These are phyloP conservation scores for Solanum aculeatissimum DNA, from an alignment of 305 asterid species.

Conservation along the genomic window DNA sequence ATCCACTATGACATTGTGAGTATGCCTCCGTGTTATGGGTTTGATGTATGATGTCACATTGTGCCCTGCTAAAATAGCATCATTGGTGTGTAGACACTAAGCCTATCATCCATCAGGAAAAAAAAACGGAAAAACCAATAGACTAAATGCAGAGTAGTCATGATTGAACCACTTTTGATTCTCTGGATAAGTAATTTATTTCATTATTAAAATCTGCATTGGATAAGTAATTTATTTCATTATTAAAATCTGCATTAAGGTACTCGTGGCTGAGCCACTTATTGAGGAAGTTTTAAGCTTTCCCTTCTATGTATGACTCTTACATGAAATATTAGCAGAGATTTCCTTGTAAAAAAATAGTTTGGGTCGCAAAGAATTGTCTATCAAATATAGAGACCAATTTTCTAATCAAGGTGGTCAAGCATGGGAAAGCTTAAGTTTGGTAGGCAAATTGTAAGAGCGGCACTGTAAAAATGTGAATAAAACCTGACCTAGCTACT, in stretches of 20 bases:
- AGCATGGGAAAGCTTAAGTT: background rate
- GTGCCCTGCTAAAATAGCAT: background rate
- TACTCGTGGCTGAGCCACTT: background rate
- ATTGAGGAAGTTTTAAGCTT: background rate
- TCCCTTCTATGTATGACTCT: background rate
- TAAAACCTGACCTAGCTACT: background rate
- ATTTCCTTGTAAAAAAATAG: background rate
- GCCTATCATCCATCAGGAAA: background rate
- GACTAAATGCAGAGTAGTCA: background rate
- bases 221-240: background rate
- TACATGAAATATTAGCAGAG: background rate
- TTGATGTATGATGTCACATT: background rate
- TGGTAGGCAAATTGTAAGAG: background rate
- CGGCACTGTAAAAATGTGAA: background rate
- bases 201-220: background rate
- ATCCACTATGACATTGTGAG: background rate
- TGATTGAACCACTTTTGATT: background rate
- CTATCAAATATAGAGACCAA: background rate
- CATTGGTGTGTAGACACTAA: background rate
- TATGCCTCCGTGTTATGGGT: background rate
- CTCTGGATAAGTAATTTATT: background rate
- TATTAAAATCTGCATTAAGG: background rate
- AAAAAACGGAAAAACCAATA: background rate
- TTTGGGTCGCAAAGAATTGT: background rate
- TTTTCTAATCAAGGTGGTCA: background rate